Conservation (phyloP, 805 yeast species). For the Starmera quercuum region DNA sequence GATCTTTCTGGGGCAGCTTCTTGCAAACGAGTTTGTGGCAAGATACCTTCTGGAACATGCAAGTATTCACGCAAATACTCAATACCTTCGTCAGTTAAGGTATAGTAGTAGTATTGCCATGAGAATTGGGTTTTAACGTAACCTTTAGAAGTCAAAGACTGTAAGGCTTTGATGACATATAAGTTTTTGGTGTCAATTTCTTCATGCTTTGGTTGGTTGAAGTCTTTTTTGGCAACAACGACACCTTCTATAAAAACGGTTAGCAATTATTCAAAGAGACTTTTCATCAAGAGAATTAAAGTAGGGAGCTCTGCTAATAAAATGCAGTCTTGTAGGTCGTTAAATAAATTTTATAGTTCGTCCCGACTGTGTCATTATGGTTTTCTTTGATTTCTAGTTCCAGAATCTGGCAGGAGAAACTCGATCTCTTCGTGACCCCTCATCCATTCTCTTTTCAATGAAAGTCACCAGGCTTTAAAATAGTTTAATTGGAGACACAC, state of each 20-base stretch:
- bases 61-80: constrained; percentile 97
- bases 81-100: constrained; percentile 99
- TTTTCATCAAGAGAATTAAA: too few relatives aligned
- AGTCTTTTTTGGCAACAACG: constrained; percentile 99
- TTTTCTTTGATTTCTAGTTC: too few relatives aligned
- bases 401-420: too few relatives aligned
- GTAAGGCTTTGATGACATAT: constrained; percentile 97
- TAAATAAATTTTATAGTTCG: too few relatives aligned
- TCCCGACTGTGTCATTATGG: too few relatives aligned
- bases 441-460: too few relatives aligned
- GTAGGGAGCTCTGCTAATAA: too few relatives aligned
- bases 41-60: constrained; percentile 97
- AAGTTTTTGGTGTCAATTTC: constrained; percentile 98
- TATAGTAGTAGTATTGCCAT: constrained; percentile 99
- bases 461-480: too few relatives aligned
- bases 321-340: too few relatives aligned
- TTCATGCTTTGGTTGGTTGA: constrained; percentile 95
- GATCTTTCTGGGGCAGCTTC: constrained; percentile 79
- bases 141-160: constrained; percentile 98
- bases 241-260: constrained; percentile 77
- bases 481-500: too few relatives aligned
- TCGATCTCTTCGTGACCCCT: too few relatives aligned
- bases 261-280: too few relatives aligned
- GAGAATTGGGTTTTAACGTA: constrained; percentile 99
- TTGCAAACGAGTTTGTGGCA: constrained; percentile 97